Conservation (phyloP, 169 alveolate species). For the Babesia gibsoni region DNA sequence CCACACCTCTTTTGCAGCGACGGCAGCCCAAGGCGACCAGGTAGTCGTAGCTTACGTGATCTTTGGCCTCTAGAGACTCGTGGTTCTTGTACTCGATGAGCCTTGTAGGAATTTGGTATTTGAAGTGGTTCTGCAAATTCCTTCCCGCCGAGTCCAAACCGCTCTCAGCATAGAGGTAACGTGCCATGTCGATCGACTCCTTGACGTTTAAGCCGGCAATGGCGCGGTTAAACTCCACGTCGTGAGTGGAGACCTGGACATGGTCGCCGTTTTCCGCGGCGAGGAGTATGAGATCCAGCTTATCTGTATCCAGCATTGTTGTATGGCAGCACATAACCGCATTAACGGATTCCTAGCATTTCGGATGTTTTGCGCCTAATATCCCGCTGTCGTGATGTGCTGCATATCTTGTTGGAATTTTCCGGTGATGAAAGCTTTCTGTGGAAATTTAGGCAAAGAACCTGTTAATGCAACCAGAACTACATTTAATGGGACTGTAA, state of each 20-base stretch:
- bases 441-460: no score
- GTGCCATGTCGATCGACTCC: slow-evolving; percentile 61
- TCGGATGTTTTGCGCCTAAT: no score
- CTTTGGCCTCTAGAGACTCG: slow-evolving; percentile 4
- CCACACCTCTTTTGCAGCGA: slow-evolving; percentile 36
- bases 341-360: no score
- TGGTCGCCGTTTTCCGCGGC: slow-evolving; percentile 58
- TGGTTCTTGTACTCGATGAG: background rate
- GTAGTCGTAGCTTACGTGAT: slow-evolving; percentile 46
- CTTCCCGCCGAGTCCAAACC: slow-evolving; percentile 27
- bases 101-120: slow-evolving; percentile 14
- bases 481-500: no score
- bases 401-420: no score
- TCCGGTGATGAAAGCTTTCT: no score
- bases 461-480: no score
- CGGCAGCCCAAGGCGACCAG: slow-evolving; percentile 60
- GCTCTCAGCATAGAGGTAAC: slow-evolving; percentile 48
- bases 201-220: slow-evolving; percentile 61
- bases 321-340: background rate
- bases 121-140: background rate
- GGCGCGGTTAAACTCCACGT: slow-evolving; percentile 20
- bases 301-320: background rate
- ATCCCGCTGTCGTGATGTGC: no score
- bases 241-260: slow-evolving; percentile 34
- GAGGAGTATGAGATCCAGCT: slow-evolving; percentile 41